These are phyloP conservation scores for Cyclotella distinguenda DNA, from an alignment of 108 stramenopile species.

Conservation along the genomic window DNA sequence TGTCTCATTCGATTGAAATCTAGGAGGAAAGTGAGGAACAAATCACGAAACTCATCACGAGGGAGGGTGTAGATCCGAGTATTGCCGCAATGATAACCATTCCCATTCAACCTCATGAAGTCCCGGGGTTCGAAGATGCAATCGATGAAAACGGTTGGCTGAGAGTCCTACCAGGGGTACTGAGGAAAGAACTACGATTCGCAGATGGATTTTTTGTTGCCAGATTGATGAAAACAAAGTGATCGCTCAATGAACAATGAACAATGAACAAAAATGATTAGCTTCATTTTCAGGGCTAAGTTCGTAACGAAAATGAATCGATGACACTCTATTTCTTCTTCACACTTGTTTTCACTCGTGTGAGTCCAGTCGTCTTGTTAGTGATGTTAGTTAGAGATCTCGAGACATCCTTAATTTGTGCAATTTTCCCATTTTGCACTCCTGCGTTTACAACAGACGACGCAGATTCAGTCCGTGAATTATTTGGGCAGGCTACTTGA, in stretches of 20 bases:
- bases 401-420: not conserved
- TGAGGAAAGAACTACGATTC: constrained; percentile 45
- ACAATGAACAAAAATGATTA: no score
- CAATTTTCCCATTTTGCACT: not conserved
- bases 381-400: constrained; percentile 10
- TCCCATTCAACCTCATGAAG: constrained; percentile 61
- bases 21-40: constrained; percentile 78
- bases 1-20: not conserved
- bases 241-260: no score
- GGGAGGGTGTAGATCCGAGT: constrained; percentile 13
- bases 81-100: constrained; percentile 45
- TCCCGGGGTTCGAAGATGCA: constrained; percentile 79
- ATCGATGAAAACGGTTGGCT: constrained; percentile 81
- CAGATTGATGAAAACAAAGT: constrained; percentile 30
- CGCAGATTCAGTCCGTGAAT: not conserved
- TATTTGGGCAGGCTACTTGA: not conserved
- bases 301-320: no score
- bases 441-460: not conserved
- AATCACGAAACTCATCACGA: constrained; percentile 56
- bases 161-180: constrained; percentile 66
- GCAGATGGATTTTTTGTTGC: constrained; percentile 88
- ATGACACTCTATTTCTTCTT: constrained; percentile 8
- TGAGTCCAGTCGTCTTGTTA: not conserved
- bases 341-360: not conserved
- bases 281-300: no score